Conservation (phyloP, 83 land plant species). For the Picea engelmannii region DNA sequence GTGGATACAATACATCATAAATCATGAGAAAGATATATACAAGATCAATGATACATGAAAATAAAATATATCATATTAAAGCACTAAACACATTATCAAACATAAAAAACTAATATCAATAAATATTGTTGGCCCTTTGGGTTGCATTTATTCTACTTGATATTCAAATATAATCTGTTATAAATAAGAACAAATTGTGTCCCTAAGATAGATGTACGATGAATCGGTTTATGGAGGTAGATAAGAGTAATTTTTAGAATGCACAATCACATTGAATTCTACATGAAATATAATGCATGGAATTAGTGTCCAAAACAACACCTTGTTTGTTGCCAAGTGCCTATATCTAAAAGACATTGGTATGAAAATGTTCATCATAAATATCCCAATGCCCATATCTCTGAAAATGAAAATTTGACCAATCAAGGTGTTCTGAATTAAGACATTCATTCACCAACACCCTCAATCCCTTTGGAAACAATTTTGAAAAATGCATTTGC, state of each 20-base stretch:
- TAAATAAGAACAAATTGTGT: neutral
- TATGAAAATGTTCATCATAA: slow-evolving; percentile 69
- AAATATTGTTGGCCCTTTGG: too few relatives aligned
- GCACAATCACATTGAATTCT: neutral
- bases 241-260: neutral
- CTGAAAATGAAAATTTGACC: slow-evolving; percentile 45
- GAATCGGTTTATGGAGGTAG: neutral
- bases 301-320: neutral
- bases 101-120: too few relatives aligned
- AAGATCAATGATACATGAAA: too few relatives aligned
- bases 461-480: slow-evolving; percentile 35
- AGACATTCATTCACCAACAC: slow-evolving; percentile 40
- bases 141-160: neutral
- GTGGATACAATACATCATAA: too few relatives aligned
- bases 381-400: slow-evolving; percentile 78
- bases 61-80: too few relatives aligned
- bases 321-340: neutral
- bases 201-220: neutral
- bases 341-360: slow-evolving; percentile 48
- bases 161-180: neutral
- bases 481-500: slow-evolving; percentile 19
- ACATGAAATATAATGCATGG: neutral
- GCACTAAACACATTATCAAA: too few relatives aligned
- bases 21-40: too few relatives aligned
- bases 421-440: slow-evolving; percentile 46